phyloP scores from a whole-genome alignment of 306 rosid species.

The Casuarina equisetifolia region DNA sequence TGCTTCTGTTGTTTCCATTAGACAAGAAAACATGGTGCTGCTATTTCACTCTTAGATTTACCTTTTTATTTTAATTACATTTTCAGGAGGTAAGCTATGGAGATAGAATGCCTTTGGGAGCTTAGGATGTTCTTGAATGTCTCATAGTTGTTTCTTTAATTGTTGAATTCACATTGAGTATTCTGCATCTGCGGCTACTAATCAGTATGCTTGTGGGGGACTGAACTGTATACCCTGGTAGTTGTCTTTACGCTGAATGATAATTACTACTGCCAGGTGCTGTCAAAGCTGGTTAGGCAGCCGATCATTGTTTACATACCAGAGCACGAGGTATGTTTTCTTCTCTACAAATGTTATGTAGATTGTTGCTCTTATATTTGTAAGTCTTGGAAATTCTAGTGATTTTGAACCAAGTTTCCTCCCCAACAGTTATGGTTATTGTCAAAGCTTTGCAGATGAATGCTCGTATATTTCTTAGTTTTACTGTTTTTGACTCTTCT shows the following conservation, averaged over 20 bases:
- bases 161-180: not conserved
- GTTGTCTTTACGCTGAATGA: conserved; percentile 20
- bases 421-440: too few relatives aligned
- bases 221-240: not conserved
- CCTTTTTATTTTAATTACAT: not conserved
- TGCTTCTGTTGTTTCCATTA: not conserved
- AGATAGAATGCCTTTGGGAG: conserved; percentile 3
- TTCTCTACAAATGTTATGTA: conserved; percentile 14
- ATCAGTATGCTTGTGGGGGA: not conserved
- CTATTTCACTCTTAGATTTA: not conserved
- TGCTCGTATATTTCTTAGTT: conserved; percentile 13
- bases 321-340: conserved; percentile 77
- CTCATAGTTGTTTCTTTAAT: not conserved
- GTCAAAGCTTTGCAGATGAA: not conserved
- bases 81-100: not conserved
- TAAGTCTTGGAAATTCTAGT: not conserved
- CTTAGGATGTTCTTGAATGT: not conserved
- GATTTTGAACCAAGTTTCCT: too few relatives aligned
- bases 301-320: conserved; percentile 85
- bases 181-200: not conserved
- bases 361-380: conserved; percentile 15
- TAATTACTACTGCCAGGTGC: conserved; percentile 55
- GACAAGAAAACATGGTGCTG: not conserved
- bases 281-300: conserved; percentile 85
- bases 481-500: not conserved